A percentile compares a stretch with the other conserved stretches of the same genome.
phyloP scores from a whole-genome alignment of 805 yeast genomes.

The Starmerella bombicola region DNA sequence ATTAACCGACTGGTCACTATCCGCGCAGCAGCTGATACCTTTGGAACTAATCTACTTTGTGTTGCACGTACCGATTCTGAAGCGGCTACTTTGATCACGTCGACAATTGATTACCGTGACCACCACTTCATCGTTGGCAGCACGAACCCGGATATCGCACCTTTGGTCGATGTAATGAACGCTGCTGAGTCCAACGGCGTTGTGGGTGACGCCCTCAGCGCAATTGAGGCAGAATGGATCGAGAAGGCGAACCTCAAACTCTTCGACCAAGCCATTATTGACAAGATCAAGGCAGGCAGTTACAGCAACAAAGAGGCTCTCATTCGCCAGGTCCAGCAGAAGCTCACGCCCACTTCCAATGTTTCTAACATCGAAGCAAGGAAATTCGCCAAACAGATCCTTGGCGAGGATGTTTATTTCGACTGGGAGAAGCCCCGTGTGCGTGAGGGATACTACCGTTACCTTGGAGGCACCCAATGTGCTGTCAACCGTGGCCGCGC shows the following conservation, averaged over 20 bases:
- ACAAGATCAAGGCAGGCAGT: constrained; percentile 53
- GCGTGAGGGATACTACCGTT: constrained; percentile 93
- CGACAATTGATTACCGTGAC: constrained; percentile 88
- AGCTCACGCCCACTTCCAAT: constrained; percentile 63
- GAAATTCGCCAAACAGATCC: constrained; percentile 54
- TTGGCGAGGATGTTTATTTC: constrained; percentile 55
- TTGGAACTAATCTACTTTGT: constrained; percentile 71
- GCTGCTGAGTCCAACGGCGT: constrained; percentile 69
- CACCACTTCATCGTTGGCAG: constrained; percentile 86
- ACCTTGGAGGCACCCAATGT: constrained; percentile 92
- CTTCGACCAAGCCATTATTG: constrained; percentile 84
- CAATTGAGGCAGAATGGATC: constrained; percentile 73
- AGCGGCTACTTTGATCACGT: constrained; percentile 89
- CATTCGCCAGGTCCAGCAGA: constrained; percentile 50
- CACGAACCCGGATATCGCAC: constrained; percentile 69
- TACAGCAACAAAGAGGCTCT: constrained; percentile 49
- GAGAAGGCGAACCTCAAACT: constrained; percentile 70
- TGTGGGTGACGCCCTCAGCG: constrained; percentile 55
- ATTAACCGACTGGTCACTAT: constrained; percentile 87
- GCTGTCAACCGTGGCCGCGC: constrained; percentile 95
- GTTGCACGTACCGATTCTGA: constrained; percentile 97
- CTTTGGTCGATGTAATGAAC: constrained; percentile 64
- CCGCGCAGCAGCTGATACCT: constrained; percentile 88
- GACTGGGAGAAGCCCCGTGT: constrained; percentile 94
- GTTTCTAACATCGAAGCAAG: constrained; percentile 72